Base-by-base conservation (phyloP, 306 rosid genomes). In the Rosa lucieae region DNA sequence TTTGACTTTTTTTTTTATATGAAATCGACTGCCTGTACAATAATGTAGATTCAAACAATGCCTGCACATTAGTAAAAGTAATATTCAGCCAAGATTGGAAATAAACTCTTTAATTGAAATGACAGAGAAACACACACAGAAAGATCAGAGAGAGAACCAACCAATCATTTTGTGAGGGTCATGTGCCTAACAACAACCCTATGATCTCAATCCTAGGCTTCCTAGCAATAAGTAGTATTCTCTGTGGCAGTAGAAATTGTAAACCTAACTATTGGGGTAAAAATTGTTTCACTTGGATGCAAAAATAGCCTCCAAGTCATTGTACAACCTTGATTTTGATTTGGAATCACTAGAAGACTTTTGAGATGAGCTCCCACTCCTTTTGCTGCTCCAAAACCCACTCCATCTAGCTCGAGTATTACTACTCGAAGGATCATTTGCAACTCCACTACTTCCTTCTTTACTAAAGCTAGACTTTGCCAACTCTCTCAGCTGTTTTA, bases 221-320 rank as follows among this genome's bases (percentile, higher is more conserved):
- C 72, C 14, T 2, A 8, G 43, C 21, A 63, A 63, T 32, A 12
- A 63, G 69, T 6, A 32, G 43, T 10, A 5, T 1, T 35, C 62
- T 51, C 46, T 49, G 20, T 52, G 29, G 39, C 8, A 1, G 40
- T 23, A 59, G 71, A 70, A 61, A 59, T 5, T 44, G 58, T n/a
- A 43, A 44, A 61, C 12, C 43, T 43, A 21, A 49, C 56, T 59
- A 46, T 13, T 62, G 49, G 14, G 61, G 39, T 61, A 18, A 46
- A 76, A 46, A 12, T 18, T 18, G 32, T 82, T 75, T 91, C 89
- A 92, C 82, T 87, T 88, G 79, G 99, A 88, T 68, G 97, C 88
- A 91, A 94, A 94, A 85, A 94, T 94, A 74, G 93, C 94, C 86
- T 94, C 99, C 83, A 94, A 82, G 83, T 94, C 97, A 82, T 88